phyloP scores from a whole-genome alignment of 1,284 basidiomycete genomes.

The Pholiota adiposa region DNA sequence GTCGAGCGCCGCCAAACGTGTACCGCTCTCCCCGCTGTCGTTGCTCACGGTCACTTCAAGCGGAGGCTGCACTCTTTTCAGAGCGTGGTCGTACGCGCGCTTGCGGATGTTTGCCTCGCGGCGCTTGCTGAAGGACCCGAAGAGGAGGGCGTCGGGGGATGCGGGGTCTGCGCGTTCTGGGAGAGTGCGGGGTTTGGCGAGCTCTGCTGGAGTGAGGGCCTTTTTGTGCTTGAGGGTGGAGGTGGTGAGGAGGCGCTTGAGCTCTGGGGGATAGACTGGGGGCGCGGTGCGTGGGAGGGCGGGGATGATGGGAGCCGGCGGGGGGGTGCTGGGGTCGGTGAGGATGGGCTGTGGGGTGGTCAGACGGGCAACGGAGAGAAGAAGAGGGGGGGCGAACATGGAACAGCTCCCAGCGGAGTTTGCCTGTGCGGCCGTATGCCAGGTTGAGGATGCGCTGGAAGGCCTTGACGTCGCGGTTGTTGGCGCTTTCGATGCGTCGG shows the following conservation, averaged over 20 bases:
- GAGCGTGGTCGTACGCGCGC: conserved; percentile 62
- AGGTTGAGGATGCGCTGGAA: conserved; percentile 66
- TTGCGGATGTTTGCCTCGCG: conserved; percentile 75
- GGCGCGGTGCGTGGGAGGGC: conserved; percentile 57
- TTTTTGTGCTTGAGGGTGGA: conserved; percentile 44
- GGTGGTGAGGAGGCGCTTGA: conserved; percentile 64
- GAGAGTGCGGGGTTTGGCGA: conserved; percentile 57
- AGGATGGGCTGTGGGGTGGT: conserved; percentile 51
- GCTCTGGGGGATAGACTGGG: conserved; percentile 64
- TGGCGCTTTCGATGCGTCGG: conserved; percentile 59
- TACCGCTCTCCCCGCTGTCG: neutral
- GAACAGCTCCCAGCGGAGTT: conserved; percentile 67
- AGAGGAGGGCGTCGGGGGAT: conserved; percentile 60
- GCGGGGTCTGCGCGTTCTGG: conserved; percentile 58
- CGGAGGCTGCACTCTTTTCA: conserved; percentile 61
- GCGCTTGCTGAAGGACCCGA: conserved; percentile 72
- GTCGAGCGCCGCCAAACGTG: neutral
- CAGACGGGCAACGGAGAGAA: neutral
- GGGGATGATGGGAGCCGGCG: conserved; percentile 53
- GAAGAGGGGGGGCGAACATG: conserved; percentile 43
- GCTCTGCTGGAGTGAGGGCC: conserved; percentile 39
- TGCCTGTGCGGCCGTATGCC: conserved; percentile 83
- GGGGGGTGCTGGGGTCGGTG: conserved; percentile 43
- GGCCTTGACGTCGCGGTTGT: conserved; percentile 52
- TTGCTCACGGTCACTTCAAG: conserved; percentile 42